Base-by-base conservation (phyloP, 495 filamentous ascomycete genomes). In the Podospora fimiseda region DNA sequence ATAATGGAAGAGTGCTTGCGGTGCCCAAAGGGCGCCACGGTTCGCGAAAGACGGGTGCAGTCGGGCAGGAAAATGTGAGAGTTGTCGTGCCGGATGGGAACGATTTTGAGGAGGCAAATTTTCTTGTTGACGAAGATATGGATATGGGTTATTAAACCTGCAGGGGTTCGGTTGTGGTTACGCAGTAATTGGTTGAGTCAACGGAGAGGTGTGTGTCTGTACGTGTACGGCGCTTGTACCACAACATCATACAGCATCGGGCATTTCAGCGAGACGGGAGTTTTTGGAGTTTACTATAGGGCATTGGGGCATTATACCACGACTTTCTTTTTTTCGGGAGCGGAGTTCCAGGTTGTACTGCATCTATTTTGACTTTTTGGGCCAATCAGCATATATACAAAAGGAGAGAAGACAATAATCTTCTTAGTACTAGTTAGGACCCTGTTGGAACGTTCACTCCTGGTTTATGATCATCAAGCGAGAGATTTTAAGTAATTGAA, bases 31-130 rank as follows among this genome's bases (percentile, higher is more conserved):
- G 66, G 40, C 60, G 66, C 19, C 15, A 51, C 2, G 56, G 42
- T 6, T 13, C 40, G 50, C 37, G 21, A 43, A 24, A 15, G 23
- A 40, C 9, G 22, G n/a, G 24, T 40, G 50, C 55, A 2, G 16
- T 59, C n/a, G 70, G 62, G 11, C 68, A 73, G 55, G 70, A 75
- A 60, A 75, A 64, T 24, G 51, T 57, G 14, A 46, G 46, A 37
- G 36, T 47, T 16, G 38, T 30, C 16, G 37, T 41, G 39, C 61
- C 68, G 18, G 55, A 67, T n/a, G 64, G 58, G 43, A 60, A 60
- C 39, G 78, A 81, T 58, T 81, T 80, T 59, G 74, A 72, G 51
- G 78, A 81, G 51, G 77, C 77, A 9, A 64, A 70, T 9, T 81
- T 81, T 50, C 51, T 81, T 50, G 73, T 75, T 52, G 65, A 65